Conservation (phyloP, 2,329 filamentous ascomycete species). For the Apiospora kogelbergensis region DNA sequence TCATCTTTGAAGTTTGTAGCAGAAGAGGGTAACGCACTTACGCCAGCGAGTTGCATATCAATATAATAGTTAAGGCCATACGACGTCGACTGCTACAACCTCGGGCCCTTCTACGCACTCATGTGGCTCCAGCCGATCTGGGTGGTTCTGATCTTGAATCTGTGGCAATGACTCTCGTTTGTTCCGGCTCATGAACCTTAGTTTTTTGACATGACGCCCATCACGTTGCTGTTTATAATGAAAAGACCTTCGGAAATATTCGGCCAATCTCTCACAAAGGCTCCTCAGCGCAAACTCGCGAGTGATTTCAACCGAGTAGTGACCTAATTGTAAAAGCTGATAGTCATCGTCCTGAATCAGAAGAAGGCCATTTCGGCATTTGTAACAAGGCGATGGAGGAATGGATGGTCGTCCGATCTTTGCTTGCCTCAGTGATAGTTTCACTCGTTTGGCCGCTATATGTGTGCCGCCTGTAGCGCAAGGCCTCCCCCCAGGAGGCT, state of each 20-base stretch:
- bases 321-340: not conserved
- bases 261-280: not conserved
- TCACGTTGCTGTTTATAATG: too few species aligned
- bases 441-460: not conserved
- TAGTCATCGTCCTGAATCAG: too few species aligned
- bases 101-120: not conserved
- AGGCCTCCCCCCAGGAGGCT: too few species aligned
- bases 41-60: not conserved
- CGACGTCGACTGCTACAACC: not conserved
- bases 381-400: not conserved
- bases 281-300: not conserved
- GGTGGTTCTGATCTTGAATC: not conserved
- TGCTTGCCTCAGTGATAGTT: not conserved
- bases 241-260: not conserved
- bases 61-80: not conserved
- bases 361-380: not conserved
- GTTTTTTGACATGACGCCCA: not conserved
- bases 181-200: not conserved
- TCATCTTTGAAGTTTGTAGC: not conserved
- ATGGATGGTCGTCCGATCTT: not conserved
- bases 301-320: not conserved
- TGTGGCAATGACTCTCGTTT: not conserved
- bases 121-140: not conserved
- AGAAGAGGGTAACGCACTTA: not conserved
- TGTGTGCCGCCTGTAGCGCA: too few species aligned